Evolutionary conservation across 192 early-diverging fungal species (phyloP), one percentile per base, ranked within the genome.

Genomic region (Rhizophagus prolifer): DNA sequence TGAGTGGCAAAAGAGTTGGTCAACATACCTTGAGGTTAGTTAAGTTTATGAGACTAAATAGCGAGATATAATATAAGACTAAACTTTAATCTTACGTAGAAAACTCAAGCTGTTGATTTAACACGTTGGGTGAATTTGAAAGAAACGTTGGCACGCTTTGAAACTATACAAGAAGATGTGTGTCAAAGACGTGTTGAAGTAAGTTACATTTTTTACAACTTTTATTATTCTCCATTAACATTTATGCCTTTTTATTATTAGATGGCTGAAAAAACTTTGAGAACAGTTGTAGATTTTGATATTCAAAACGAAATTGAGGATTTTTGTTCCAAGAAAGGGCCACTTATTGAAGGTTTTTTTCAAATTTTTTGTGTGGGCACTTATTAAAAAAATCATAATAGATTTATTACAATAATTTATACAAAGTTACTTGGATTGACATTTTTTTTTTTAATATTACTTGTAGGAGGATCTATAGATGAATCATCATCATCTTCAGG

Each of bases 81-180:
- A 21, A 6, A 9, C 64, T 38, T 34, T 34, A 21, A 34, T 41
- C 47, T 67, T 67, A 58, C 64, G 23, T 78, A 84, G 83, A 81
- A 79, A 79, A 82, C 74, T 50, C 81, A 84, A 79, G 34, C 58
- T 28, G 58, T 84, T 30, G 83, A 84, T 76, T 75, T 81, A 47
- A 64, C 26, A 7, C 80, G 83, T 44, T 74, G 76, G 2, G 76
- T 78, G 10, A 72, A 84, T 75, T 36, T 84, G 58, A 81, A 84
- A 75, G 79, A 80, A 28, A 75, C 50, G 8, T 62, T 84, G 0
- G 38, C 62, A 13, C 64, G 70, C 23, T 84, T 84, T 61, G 83
- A 84, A 65, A 71, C 81, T 6, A 75, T 80, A 6, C 83, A 84
- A 50, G 78, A 62, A 34, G 83, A 84, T 63, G 72, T 67, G 23